These are phyloP conservation scores for Termitomyces sp. DNA, from an alignment of 768 basidiomycete genomes.

Conservation along the genomic window DNA sequence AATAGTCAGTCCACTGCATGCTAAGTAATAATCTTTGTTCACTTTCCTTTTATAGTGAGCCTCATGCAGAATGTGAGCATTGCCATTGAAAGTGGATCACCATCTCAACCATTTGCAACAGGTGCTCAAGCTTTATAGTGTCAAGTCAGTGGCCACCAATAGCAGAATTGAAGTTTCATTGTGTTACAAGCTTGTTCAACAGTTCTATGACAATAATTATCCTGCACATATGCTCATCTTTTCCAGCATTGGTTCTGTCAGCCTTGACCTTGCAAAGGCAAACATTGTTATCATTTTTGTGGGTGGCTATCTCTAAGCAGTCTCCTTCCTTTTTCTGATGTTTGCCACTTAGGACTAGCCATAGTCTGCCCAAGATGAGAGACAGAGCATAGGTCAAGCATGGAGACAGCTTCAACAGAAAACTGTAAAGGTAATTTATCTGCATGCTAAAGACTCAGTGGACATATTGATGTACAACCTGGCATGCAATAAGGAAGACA, in stretches of 20 bases:
- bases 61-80: neutral
- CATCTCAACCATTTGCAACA: neutral
- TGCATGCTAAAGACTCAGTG: conserved; percentile 22
- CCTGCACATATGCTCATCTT: neutral
- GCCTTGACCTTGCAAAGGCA: neutral
- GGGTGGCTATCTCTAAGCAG: neutral
- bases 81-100: neutral
- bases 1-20: neutral
- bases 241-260: neutral
- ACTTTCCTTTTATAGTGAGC: neutral
- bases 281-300: neutral
- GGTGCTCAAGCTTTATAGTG: neutral
- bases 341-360: conserved; percentile 23
- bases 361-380: conserved; percentile 26
- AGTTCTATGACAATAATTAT: neutral
- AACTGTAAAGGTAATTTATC: conserved; percentile 19
- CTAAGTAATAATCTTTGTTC: neutral
- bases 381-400: conserved; percentile 24
- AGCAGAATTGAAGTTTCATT: neutral
- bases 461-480: conserved; percentile 22
- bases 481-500: conserved; percentile 22
- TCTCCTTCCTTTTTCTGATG: neutral
- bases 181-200: neutral
- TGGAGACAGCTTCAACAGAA: conserved; percentile 26
- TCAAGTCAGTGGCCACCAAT: neutral